These are phyloP conservation scores for Didymella pinodella DNA, from an alignment of 2,329 filamentous ascomycete species.

Conservation along the genomic window DNA sequence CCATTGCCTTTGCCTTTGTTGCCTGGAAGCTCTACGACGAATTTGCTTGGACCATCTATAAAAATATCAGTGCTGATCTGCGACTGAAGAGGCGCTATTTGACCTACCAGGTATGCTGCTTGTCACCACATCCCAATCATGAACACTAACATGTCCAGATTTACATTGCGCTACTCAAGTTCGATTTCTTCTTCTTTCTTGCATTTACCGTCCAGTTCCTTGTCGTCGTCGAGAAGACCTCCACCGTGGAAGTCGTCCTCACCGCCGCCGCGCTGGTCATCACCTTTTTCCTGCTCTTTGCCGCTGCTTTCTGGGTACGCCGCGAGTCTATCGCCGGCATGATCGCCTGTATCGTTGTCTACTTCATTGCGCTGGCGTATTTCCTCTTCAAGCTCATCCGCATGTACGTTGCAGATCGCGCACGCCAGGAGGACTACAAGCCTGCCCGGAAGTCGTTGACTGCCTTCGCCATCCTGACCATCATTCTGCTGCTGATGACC, in stretches of 20 bases:
- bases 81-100: slow-evolving; percentile 96
- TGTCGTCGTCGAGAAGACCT: slow-evolving; percentile 78
- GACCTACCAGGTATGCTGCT: slow-evolving; percentile 79
- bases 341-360: slow-evolving; percentile 78
- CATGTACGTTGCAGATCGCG: slow-evolving; percentile 75
- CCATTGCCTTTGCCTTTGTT: slow-evolving; percentile 74
- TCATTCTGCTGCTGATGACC: slow-evolving; percentile 85
- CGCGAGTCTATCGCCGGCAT: slow-evolving; percentile 83
- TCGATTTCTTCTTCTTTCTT: slow-evolving; percentile 99
- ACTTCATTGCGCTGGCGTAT: slow-evolving; percentile 88
- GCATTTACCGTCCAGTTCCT: slow-evolving; percentile 98
- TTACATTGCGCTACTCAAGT: slow-evolving; percentile 96
- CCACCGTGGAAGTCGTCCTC: slow-evolving; percentile 79
- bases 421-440: slow-evolving; percentile 65
- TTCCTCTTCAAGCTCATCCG: slow-evolving; percentile 98
- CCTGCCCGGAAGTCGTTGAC: slow-evolving; percentile 87
- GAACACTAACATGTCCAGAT: slow-evolving; percentile 65
- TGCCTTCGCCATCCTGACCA: slow-evolving; percentile 91
- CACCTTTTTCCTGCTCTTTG: slow-evolving; percentile 86
- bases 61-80: slow-evolving; percentile 97
- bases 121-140: not conserved
- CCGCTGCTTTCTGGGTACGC: slow-evolving; percentile 84
- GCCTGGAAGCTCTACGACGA: slow-evolving; percentile 98
- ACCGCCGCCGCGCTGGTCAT: slow-evolving; percentile 90
- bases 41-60: slow-evolving; percentile 99